These are phyloP conservation scores for Theobroma grandiflorum DNA, from an alignment of 441 rosid genomes.

Conservation along the genomic window DNA sequence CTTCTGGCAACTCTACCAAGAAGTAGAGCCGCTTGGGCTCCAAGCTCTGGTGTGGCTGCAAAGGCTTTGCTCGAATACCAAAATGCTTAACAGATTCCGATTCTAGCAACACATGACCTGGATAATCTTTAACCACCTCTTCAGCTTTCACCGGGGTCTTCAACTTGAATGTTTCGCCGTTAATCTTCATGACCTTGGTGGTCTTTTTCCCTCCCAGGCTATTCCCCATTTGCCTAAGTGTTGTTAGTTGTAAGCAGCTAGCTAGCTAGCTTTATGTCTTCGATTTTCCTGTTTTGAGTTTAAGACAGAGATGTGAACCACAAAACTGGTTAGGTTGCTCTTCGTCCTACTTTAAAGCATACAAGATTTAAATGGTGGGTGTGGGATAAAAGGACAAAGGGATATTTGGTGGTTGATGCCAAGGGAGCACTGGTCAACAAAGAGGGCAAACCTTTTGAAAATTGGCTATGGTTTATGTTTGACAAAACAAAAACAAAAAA, in stretches of 20 bases:
- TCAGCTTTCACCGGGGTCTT: conserved; percentile 85
- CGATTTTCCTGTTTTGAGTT: neutral
- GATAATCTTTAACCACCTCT: conserved; percentile 65
- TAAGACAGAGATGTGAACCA: neutral
- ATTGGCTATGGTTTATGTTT: conserved; percentile 24
- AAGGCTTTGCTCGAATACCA: conserved; percentile 80
- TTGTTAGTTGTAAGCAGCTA: neutral
- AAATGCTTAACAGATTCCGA: conserved; percentile 85
- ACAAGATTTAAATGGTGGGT: conserved; percentile 40
- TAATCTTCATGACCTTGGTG: conserved; percentile 80
- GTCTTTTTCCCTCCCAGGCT: conserved; percentile 67
- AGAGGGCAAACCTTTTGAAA: conserved; percentile 46
- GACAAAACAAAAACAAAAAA: conserved; percentile 27
- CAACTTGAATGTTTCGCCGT: conserved; percentile 80
- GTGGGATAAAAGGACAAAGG: conserved; percentile 31
- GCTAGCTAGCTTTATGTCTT: neutral
- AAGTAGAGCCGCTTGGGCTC: conserved; percentile 81
- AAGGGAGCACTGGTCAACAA: conserved; percentile 46
- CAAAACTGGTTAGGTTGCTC: neutral
- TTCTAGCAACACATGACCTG: conserved; percentile 76
- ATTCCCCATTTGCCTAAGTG: conserved; percentile 68
- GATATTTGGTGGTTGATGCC: conserved; percentile 16
- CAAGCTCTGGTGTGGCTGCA: conserved; percentile 59
- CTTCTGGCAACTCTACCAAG: conserved; percentile 73
- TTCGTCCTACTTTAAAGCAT: neutral